A percentile compares a stretch with the other conserved stretches of the same genome.
These are phyloP conservation scores for Cryptosporidium baileyi DNA, from an alignment of 169 alveolate species.

Conservation along the genomic window DNA sequence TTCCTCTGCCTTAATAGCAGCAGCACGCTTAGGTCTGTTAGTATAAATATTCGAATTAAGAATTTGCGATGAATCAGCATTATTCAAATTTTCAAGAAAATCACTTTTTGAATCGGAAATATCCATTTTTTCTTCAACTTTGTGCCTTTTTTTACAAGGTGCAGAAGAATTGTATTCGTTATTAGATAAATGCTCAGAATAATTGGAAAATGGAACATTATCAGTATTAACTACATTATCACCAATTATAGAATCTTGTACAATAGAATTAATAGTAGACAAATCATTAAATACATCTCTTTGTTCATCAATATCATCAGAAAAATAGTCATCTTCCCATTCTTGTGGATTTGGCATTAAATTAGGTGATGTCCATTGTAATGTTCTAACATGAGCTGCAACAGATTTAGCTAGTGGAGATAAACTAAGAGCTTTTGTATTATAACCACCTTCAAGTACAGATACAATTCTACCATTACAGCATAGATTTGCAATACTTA, in stretches of 20 bases:
- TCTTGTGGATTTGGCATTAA: conserved; percentile 70
- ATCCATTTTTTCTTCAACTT: conserved; percentile 4
- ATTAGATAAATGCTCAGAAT: background rate
- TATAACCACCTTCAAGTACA: conserved; percentile 99
- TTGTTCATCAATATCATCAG: conserved; percentile 12
- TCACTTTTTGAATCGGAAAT: too few relatives aligned
- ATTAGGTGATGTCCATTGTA: conserved; percentile 71
- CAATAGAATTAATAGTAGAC: background rate
- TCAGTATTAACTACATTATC: background rate
- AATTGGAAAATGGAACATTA: background rate
- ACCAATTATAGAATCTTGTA: background rate
- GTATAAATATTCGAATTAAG: background rate
- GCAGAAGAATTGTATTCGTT: background rate
- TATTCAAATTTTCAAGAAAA: background rate
- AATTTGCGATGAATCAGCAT: background rate
- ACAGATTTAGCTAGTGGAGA: conserved; percentile 94
- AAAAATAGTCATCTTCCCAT: conserved; percentile 53
- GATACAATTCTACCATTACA: conserved; percentile 94
- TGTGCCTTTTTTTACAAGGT: background rate
- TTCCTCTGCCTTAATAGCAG: conserved; percentile 64
- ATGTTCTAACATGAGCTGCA: conserved; percentile 88
- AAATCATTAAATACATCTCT: background rate
- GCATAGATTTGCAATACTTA: conserved; percentile 90
- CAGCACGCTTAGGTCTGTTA: conserved; percentile 58
- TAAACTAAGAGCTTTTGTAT: conserved; percentile 88